A percentile compares a stretch with the other conserved stretches of the same genome.
phyloP scores from a whole-genome alignment of 2,329 filamentous ascomycete species.

The Fusarium euwallaceae region DNA sequence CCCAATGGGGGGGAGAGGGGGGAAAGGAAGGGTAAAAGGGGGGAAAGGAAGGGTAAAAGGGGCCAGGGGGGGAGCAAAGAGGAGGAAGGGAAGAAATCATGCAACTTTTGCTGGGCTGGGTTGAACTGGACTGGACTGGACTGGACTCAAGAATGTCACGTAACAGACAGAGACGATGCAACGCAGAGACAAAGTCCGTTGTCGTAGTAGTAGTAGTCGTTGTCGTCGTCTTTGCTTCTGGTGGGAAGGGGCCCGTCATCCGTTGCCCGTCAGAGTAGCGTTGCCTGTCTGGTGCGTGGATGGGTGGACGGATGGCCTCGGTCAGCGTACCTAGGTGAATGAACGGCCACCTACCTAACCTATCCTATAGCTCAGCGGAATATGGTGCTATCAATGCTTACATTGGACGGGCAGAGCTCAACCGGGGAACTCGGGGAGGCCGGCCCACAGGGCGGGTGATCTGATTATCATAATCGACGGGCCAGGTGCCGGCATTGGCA shows the following conservation, averaged over 20 bases:
- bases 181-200: neutral
- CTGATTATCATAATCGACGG: constrained; percentile 32
- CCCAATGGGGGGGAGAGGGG: neutral
- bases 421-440: constrained; percentile 19
- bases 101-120: constrained; percentile 9
- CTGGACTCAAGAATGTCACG: constrained; percentile 6
- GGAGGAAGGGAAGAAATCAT: neutral
- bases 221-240: neutral
- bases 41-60: constrained; percentile 7
- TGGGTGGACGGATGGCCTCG: neutral
- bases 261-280: neutral
- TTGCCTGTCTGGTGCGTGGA: neutral
- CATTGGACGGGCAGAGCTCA: constrained; percentile 16
- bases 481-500: constrained; percentile 11
- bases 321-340: neutral
- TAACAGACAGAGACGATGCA: constrained; percentile 1
- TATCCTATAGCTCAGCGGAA: constrained; percentile 19
- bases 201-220: neutral
- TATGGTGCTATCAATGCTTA: constrained; percentile 7
- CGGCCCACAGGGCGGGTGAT: constrained; percentile 28
- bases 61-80: neutral
- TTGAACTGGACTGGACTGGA: neutral
- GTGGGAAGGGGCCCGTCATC: neutral
- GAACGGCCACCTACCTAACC: neutral
- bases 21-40: neutral